Conservation (phyloP, 1,284 basidiomycete genomes). For the Cystobasidium pallidum region DNA sequence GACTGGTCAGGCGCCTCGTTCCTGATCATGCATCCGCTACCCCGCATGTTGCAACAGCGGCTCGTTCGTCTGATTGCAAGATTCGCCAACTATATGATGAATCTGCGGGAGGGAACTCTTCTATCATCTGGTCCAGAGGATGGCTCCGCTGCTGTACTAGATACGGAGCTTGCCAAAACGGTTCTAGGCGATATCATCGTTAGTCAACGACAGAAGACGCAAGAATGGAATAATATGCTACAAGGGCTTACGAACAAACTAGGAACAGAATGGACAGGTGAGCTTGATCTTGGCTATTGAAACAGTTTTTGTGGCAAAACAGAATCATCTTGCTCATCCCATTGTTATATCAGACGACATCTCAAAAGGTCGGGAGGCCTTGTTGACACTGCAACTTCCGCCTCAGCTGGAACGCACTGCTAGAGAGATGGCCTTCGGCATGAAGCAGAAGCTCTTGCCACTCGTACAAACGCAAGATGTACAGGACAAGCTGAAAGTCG, state of each 20-base stretch:
- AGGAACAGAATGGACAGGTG: conserved; percentile 11
- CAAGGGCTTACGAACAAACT: conserved; percentile 23
- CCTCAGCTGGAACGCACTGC: conserved; percentile 7
- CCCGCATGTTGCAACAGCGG: conserved; percentile 37
- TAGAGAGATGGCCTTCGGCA: conserved; percentile 2
- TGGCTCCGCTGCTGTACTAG: conserved; percentile 2
- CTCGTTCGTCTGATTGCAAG: conserved; percentile 35
- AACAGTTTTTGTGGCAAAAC: no score
- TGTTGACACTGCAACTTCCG: conserved; percentile 16
- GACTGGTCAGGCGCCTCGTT: conserved; percentile 29
- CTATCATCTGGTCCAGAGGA: background rate
- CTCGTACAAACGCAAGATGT: background rate
- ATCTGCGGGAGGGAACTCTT: conserved; percentile 7
- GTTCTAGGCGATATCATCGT: conserved; percentile 34
- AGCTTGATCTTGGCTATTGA: no score
- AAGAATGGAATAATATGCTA: conserved; percentile 39
- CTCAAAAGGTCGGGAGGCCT: conserved; percentile 20
- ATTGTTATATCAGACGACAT: conserved; percentile 3
- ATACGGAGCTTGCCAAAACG: conserved; percentile 20
- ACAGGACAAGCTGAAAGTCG: background rate
- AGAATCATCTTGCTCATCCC: background rate
- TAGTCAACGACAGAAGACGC: conserved; percentile 35
- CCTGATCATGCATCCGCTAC: conserved; percentile 36
- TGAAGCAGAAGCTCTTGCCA: conserved; percentile 28
- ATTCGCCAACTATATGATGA: conserved; percentile 35